Base-by-base conservation (phyloP, 106 monocot species). In the Chionographis japonica region DNA sequence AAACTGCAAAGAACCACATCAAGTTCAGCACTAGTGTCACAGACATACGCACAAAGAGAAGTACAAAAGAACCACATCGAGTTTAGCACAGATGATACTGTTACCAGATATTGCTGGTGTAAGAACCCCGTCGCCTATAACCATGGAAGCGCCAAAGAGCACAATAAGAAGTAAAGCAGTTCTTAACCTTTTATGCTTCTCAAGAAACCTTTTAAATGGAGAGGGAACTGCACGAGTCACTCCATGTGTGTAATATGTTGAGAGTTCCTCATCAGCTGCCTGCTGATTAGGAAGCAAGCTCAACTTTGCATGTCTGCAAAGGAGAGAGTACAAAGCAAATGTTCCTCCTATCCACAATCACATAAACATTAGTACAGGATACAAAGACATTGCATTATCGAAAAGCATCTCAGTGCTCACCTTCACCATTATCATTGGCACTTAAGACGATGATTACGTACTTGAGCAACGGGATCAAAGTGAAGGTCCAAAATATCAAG, bases 81-180 rank as follows among this genome's bases (percentile, higher is more conserved):
- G 27, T 27, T 27, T 27, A 27, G 27, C 27, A 27, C 14, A 40
- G 5, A 57, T 43, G 41, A 19, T 4, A 38, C 18, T 62, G 12
- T 14, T 69, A 93, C 94, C 90, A 53, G 94, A 90, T 69, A 94
- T 94, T 77, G 94, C 90, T 60, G 94, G 94, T 16, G 90, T 90
- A 43, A 94, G 80, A 54, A 90, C 62, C 37, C 90, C 94, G 73
- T 94, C 90, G 66, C 94, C 87, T 73, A 94, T 94, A 41, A 88
- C 83, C 94, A 94, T 94, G 75, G 85, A 83, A 63, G 94, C 85
- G 68, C 90, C 90, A 69, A 90, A 85, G 15, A 94, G 67, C 58
- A 94, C 94, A 13, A 94, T 52, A 50, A 94, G 55, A 2, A 94
- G 80, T 52, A 94, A 73, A 63, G 64, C 63, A 69, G 85, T 87